phyloP scores from a whole-genome alignment of 2,329 filamentous ascomycete genomes.

The Proliferodiscus dingleyae region DNA sequence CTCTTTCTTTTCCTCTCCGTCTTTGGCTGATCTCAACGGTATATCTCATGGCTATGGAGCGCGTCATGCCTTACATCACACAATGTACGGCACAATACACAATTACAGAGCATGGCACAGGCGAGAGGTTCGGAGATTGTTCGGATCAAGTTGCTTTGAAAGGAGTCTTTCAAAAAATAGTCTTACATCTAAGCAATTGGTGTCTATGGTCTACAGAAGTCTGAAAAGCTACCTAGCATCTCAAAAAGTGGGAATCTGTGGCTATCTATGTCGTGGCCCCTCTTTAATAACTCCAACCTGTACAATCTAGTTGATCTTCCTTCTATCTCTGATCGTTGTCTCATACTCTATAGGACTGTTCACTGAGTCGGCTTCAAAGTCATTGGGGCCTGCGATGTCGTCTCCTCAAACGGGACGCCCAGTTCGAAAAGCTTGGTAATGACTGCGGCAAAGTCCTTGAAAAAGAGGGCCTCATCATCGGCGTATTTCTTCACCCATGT shows the following conservation, averaged over 20 bases:
- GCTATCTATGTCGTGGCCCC: too few relatives aligned
- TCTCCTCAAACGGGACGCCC: constrained; percentile 78
- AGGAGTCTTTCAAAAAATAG: constrained; percentile 4
- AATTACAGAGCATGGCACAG: background rate
- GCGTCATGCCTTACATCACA: too few relatives aligned
- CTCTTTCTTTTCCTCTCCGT: background rate
- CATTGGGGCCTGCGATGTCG: constrained; percentile 51
- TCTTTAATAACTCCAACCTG: too few relatives aligned
- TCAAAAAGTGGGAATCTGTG: too few relatives aligned
- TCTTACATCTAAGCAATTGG: constrained; percentile 12
- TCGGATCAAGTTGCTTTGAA: background rate
- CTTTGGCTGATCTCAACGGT: too few relatives aligned
- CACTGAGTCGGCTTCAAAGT: constrained; percentile 56
- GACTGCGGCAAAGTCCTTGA: constrained; percentile 82
- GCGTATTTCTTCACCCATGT: constrained; percentile 80
- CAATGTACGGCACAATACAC: background rate
- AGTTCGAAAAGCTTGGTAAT: constrained; percentile 85
- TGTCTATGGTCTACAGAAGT: background rate
- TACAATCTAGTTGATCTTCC: too few relatives aligned
- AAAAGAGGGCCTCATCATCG: constrained; percentile 86
- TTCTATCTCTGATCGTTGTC: too few relatives aligned
- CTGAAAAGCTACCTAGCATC: background rate
- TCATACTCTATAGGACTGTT: too few relatives aligned
- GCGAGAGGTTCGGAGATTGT: constrained; percentile 10
- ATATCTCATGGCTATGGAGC: too few relatives aligned